Percentiles rank a stretch among this genome's conserved stretches.
phyloP scores from a whole-genome alignment of 331 rosid genomes.

The Ulmus americana region DNA sequence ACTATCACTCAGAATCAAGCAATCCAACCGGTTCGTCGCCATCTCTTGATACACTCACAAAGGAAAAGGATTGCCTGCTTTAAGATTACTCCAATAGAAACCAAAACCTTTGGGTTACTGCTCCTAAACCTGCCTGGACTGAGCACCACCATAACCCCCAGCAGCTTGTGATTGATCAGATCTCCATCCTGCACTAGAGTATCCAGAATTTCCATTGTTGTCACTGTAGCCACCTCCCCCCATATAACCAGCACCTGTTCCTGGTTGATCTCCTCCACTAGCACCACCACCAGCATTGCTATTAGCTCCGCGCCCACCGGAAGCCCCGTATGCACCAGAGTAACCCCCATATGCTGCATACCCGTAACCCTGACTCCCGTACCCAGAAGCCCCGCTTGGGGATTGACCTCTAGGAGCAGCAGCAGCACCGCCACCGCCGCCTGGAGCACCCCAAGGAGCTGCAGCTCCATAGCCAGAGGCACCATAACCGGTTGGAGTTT shows the following conservation, averaged over 20 bases:
- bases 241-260: slow-evolving; percentile 34
- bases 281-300: slow-evolving; percentile 32
- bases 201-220: slow-evolving; percentile 43
- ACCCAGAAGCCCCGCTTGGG: slow-evolving; percentile 48
- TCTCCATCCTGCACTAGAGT: slow-evolving; percentile 47
- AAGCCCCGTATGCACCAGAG: slow-evolving; percentile 35
- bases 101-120: slow-evolving; percentile 11
- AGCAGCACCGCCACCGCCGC: slow-evolving; percentile 34
- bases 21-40: slow-evolving; percentile 18
- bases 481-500: slow-evolving; percentile 41
- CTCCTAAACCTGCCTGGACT: slow-evolving; percentile 42
- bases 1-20: slow-evolving; percentile 22
- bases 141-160: slow-evolving; percentile 45
- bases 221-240: slow-evolving; percentile 53
- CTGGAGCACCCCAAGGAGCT: slow-evolving; percentile 39
- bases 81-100: slow-evolving; percentile 15
- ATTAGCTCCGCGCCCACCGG: slow-evolving; percentile 38
- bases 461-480: slow-evolving; percentile 43
- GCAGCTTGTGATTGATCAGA: slow-evolving; percentile 47
- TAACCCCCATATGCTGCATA: slow-evolving; percentile 38
- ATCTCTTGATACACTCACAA: neutral
- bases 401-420: slow-evolving; percentile 54
- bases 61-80: slow-evolving; percentile 8
- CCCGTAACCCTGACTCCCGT: slow-evolving; percentile 41
- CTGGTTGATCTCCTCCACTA: slow-evolving; percentile 41